Percentiles rank a stretch among this genome's conserved stretches.
Conservation (phyloP, 306 rosid species). For the Echinosophora koreensis region DNA sequence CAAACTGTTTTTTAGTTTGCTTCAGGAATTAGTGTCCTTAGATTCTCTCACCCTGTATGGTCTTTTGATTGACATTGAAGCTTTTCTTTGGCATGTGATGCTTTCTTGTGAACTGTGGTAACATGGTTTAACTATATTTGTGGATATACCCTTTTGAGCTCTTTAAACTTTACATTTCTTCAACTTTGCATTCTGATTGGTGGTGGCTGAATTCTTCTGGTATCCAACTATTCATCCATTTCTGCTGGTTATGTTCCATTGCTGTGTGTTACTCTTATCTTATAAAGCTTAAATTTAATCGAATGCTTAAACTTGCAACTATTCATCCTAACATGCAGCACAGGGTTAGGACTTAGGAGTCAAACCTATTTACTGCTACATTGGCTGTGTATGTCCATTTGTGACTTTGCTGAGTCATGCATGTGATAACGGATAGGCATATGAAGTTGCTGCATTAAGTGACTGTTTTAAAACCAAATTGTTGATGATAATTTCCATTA, state of each 20-base stretch:
- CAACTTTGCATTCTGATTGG: constrained; percentile 30
- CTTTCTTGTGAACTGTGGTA: constrained; percentile 73
- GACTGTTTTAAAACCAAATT: constrained; percentile 18
- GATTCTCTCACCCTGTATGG: constrained; percentile 52
- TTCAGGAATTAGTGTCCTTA: constrained; percentile 56
- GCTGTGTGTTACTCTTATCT: constrained; percentile 25
- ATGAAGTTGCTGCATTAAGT: neutral
- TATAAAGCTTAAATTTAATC: constrained; percentile 21
- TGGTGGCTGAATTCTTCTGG: constrained; percentile 23
- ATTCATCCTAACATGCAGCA: constrained; percentile 11
- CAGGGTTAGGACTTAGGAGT: constrained; percentile 15
- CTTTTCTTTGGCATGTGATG: constrained; percentile 65
- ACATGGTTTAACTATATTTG: constrained; percentile 48
- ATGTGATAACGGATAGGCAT: constrained; percentile 16
- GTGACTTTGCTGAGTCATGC: constrained; percentile 23
- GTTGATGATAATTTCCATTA: constrained; percentile 34
- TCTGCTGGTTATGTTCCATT: constrained; percentile 36
- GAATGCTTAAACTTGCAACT: neutral
- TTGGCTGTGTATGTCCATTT: constrained; percentile 31
- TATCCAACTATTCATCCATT: constrained; percentile 24
- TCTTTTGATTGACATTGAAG: constrained; percentile 51
- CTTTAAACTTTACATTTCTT: constrained; percentile 45
- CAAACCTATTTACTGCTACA: constrained; percentile 28
- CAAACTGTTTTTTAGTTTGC: constrained; percentile 58
- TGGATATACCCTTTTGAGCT: constrained; percentile 45